Evolutionary conservation across 805 yeast genomes (phyloP), one percentile per base, ranked within the genome.

Genomic region (Ogataea nonfermentans): DNA sequence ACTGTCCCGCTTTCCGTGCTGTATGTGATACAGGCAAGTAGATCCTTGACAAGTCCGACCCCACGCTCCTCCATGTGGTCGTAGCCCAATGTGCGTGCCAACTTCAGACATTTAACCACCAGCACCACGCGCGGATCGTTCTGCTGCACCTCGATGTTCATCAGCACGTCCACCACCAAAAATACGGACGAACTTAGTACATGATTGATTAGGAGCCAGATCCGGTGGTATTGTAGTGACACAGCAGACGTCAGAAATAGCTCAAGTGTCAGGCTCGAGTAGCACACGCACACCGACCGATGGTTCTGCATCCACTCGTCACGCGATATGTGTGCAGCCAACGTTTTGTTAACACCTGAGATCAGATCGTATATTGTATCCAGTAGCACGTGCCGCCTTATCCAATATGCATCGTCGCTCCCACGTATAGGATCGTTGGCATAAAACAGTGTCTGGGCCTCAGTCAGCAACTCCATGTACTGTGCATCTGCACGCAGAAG

Each of bases 41-140:
- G 28, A 3, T 30, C 30, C 2, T 24, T 23, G 9, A 37, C 19
- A 9, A 37, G 13, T 3, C 31, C 35, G 6, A 30, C 14, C 14
- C 40, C 40, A 11, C 40, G 24, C 8, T 25, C 40, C 12, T 27
- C 15, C 24, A 37, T 9, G 25, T 37, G 35, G 23, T 30, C 40
- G 27, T 37, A 37, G 6, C 40, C 40, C 3, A 37, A 12, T 4
- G 16, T 14, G 12, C 24, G 16, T 5, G 25, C n/a, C 7, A 24
- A 10, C 14, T 37, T 22, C 25, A 37, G 15, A 19, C 32, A 37
- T 13, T 37, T 20, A 4, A 17, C 25, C 26, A 37, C 40, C 10
- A 37, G 30, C 8, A 29, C 12, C 8, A 37, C 20, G 9, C 40
- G 25, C 30, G 30, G 29, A 19, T 37, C 40, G 25, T 24, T 30